Evolutionary conservation across 2,329 filamentous ascomycete genomes (phyloP).

Genomic region (Nothophaeocryptopus gaeumannii): DNA sequence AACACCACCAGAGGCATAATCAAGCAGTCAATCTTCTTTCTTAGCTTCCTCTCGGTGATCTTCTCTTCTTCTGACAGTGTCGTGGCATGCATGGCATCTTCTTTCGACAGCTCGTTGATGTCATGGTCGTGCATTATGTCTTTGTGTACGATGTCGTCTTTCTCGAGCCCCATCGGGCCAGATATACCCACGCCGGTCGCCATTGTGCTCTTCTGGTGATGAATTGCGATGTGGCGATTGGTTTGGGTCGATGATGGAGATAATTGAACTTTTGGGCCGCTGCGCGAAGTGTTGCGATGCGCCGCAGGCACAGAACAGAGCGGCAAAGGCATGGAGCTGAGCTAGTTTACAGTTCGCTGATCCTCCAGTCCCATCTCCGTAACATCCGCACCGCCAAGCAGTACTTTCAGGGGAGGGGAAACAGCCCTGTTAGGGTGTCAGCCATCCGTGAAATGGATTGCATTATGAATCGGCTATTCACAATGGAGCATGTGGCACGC

Average conservation of each 20-base stretch:
- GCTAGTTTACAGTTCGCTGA: too few species aligned
- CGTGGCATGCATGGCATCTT: constrained; percentile 27
- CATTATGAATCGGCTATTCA: constrained; percentile 13
- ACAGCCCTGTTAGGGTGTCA: not conserved
- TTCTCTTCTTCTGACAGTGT: constrained; percentile 33
- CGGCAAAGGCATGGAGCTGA: too few species aligned
- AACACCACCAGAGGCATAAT: constrained; percentile 68
- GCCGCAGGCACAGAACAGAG: too few species aligned
- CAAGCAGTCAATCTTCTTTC: constrained; percentile 68
- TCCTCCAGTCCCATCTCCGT: too few species aligned
- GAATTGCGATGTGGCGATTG: too few species aligned
- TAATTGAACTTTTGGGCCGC: too few species aligned
- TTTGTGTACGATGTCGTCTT: constrained; percentile 23
- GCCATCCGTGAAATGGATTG: not conserved
- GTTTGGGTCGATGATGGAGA: too few species aligned
- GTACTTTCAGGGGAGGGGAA: constrained; percentile 16
- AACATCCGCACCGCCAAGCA: not conserved
- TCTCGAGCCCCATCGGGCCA: constrained; percentile 14
- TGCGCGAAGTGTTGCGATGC: too few species aligned
- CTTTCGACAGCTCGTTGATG: constrained; percentile 16
- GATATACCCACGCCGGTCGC: not conserved
- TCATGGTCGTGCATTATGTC: constrained; percentile 27
- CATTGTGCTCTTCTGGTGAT: not conserved
- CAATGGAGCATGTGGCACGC: constrained; percentile 10
- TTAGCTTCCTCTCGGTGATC: constrained; percentile 54